These are phyloP conservation scores for Mycocentrospora acerina DNA, from an alignment of 2,329 filamentous ascomycete species.

Conservation along the genomic window DNA sequence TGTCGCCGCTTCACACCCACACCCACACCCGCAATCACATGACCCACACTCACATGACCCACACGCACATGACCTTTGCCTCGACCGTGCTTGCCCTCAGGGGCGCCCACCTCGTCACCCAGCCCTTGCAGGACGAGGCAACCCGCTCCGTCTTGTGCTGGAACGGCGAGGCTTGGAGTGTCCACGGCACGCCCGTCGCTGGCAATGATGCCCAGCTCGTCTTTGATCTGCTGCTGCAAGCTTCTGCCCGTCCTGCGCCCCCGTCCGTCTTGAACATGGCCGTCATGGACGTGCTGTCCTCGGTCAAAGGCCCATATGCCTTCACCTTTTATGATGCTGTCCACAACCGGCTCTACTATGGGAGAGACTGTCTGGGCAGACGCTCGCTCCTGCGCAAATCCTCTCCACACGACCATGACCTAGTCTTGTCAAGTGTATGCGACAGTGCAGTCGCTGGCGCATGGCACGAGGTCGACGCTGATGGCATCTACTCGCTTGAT, in stretches of 20 bases:
- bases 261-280: constrained; percentile 6
- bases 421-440: constrained; percentile 39
- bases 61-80: constrained; percentile 65
- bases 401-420: constrained; percentile 46
- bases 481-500: constrained; percentile 74
- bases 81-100: constrained; percentile 92
- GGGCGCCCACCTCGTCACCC: constrained; percentile 67
- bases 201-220: constrained; percentile 80
- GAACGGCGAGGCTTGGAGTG: constrained; percentile 95
- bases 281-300: constrained; percentile 26
- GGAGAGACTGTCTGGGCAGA: constrained; percentile 82
- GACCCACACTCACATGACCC: no score
- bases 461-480: constrained; percentile 82
- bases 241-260: constrained; percentile 4
- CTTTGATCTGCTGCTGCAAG: constrained; percentile 58
- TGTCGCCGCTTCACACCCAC: no score
- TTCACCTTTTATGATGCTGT: constrained; percentile 77
- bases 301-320: constrained; percentile 72
- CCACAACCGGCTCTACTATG: constrained; percentile 70
- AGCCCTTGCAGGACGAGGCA: constrained; percentile 66
- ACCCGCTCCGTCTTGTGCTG: constrained; percentile 78
- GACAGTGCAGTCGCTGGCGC: constrained; percentile 40
- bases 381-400: constrained; percentile 70
- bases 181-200: constrained; percentile 58
- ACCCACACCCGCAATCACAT: no score